These are phyloP conservation scores for Cadophora gregata DNA, from an alignment of 2,329 filamentous ascomycete genomes.

Conservation along the genomic window DNA sequence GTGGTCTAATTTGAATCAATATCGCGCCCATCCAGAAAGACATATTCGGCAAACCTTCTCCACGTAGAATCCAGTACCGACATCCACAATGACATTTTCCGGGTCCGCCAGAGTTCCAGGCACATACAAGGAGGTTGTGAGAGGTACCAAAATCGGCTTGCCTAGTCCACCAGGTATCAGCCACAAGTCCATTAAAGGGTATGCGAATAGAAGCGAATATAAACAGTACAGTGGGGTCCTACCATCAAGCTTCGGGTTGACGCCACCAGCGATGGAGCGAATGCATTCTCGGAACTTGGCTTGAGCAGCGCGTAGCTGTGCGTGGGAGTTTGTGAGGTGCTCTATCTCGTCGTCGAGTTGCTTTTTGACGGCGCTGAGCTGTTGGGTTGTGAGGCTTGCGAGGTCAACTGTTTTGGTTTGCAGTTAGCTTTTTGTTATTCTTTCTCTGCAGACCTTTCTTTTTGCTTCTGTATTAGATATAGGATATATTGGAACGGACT, in stretches of 20 bases:
- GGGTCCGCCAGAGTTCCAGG: slow-evolving; percentile 78
- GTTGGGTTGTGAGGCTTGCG: slow-evolving; percentile 78
- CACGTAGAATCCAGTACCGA: slow-evolving; percentile 92
- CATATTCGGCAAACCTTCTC: slow-evolving; percentile 71
- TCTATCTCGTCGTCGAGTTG: slow-evolving; percentile 96
- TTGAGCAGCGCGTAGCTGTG: slow-evolving; percentile 88
- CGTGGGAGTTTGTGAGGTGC: slow-evolving; percentile 88
- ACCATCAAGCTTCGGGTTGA: slow-evolving; percentile 50
- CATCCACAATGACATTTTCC: slow-evolving; percentile 84
- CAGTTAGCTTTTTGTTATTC: slow-evolving; percentile 6
- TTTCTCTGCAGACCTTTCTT: background rate
- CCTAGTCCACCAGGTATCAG: slow-evolving; percentile 34
- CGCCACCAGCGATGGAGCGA: slow-evolving; percentile 70
- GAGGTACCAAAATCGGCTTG: slow-evolving; percentile 81
- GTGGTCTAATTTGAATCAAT: slow-evolving; percentile 50
- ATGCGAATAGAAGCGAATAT: too few relatives aligned
- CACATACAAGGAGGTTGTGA: slow-evolving; percentile 95
- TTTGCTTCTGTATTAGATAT: background rate
- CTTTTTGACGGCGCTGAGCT: slow-evolving; percentile 91
- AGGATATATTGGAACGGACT: background rate
- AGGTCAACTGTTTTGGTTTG: slow-evolving; percentile 64
- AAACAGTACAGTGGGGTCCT: slow-evolving; percentile 9
- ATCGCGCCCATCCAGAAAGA: background rate
- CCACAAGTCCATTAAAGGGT: background rate
- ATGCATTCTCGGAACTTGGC: slow-evolving; percentile 92